phyloP scores from a whole-genome alignment of 805 yeast genomes.

The Starmerella vaccinii region DNA sequence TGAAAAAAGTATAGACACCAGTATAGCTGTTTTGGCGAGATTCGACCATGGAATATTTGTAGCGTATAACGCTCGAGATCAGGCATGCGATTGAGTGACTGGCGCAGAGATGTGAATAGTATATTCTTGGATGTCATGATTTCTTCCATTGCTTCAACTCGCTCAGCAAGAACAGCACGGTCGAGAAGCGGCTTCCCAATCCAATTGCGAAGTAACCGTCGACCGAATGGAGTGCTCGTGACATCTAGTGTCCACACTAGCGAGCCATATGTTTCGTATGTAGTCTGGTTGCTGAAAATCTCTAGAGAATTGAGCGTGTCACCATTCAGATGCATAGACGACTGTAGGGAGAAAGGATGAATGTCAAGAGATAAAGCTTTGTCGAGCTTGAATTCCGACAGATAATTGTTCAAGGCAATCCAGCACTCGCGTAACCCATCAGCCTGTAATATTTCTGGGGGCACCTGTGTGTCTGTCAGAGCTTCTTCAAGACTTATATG shows the following conservation, averaged over 20 bases:
- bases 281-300: conserved; percentile 57
- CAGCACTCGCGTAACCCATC: conserved; percentile 19
- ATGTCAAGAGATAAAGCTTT: conserved; percentile 42
- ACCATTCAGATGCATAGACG: conserved; percentile 48
- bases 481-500: background rate
- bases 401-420: conserved; percentile 38
- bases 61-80: conserved; percentile 53
- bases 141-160: conserved; percentile 53
- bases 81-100: conserved; percentile 33
- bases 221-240: conserved; percentile 70
- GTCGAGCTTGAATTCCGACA: conserved; percentile 54
- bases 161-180: conserved; percentile 42
- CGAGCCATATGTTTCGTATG: conserved; percentile 51
- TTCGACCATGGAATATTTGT: conserved; percentile 49
- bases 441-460: background rate
- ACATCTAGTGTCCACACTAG: conserved; percentile 71
- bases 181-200: conserved; percentile 57
- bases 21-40: conserved; percentile 52
- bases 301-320: conserved; percentile 65
- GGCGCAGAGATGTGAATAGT: conserved; percentile 27
- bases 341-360: conserved; percentile 39
- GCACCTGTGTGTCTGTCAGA: background rate
- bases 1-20: conserved; percentile 40
- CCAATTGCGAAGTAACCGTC: conserved; percentile 60
- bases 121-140: conserved; percentile 26